Base-by-base conservation (phyloP, 352 stramenopile genomes). In the Chrysophaeum taylorii region DNA sequence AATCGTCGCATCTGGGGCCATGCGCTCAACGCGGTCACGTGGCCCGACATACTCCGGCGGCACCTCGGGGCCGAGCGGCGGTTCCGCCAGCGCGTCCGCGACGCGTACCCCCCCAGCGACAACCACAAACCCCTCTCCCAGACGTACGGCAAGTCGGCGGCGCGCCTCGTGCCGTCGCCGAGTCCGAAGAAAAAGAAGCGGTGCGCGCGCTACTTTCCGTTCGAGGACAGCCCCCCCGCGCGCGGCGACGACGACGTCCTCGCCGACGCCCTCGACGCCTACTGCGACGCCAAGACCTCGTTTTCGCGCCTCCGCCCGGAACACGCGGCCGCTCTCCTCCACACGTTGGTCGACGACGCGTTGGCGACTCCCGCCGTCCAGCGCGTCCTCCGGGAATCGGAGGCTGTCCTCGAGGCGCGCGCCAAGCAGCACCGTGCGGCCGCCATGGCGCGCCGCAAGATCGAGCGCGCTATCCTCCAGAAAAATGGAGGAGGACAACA, bases 1-100 rank as follows among this genome's bases (percentile, higher is more conserved):
- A 66, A 66, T 36, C 31, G 57, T 2, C 57, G 57, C 57, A 4
- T 66, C 57, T 66, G 57, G 57, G 57, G 57, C 31, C 57, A 66
- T 36, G 31, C 12, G 14, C 36, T 66, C 33, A 66, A 66, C 57
- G 57, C 57, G 57, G 23, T 66, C 2, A 66, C 57, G 12, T 66
- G 57, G 57, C 33, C 57, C 31, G 57, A 66, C 36, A 23, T 66
- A 1, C 36, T 66, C 36, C 31, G 57, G 33, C 31, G 57, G 14
- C 57, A 66, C 57, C 36, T 66, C 31, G 33, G 18, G 33, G 57
- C 57, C 33, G 31, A 42, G 33, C 31, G 36, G 4, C 31, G 57
- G 16, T 31, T 45, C 57, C 31, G 57, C 31, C 2, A 9, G 2
- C 9, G 57, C 9, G 16, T 45, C 21, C 31, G 31, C 1, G 35